These are phyloP conservation scores for Phyllosticta citrichinensis DNA, from an alignment of 2,329 filamentous ascomycete genomes.

Conservation along the genomic window DNA sequence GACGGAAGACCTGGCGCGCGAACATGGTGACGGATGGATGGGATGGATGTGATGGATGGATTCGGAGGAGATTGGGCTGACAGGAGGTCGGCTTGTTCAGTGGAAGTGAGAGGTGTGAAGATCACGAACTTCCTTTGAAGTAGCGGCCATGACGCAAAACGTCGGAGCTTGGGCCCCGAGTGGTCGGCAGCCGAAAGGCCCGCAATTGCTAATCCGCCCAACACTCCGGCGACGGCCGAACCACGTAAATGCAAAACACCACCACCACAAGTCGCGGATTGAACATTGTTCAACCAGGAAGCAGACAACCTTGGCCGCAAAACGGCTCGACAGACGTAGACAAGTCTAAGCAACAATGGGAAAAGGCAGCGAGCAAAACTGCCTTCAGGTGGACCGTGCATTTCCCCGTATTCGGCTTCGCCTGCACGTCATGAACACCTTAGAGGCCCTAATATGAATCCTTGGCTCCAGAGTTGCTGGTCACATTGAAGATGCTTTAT, in stretches of 20 bases:
- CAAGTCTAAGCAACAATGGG: no score
- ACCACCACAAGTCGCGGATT: no score
- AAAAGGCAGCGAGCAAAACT: background rate
- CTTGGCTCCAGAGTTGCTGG: background rate
- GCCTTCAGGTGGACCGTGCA: background rate
- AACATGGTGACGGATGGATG: slow-evolving; percentile 27
- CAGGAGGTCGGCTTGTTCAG: background rate
- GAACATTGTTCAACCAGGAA: no score
- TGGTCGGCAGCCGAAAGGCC: background rate
- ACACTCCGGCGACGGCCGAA: no score
- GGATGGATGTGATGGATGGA: background rate
- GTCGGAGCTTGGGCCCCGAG: background rate
- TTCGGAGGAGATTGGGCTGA: background rate
- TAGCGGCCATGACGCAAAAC: background rate
- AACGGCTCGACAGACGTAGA: no score
- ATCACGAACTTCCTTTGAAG: background rate
- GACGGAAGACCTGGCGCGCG: slow-evolving; percentile 33
- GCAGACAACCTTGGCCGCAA: no score
- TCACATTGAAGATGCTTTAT: no score
- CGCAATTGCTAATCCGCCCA: background rate
- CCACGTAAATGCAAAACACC: no score
- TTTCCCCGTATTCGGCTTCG: background rate
- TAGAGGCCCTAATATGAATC: background rate
- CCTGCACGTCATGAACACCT: background rate
- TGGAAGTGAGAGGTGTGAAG: background rate